phyloP scores from a whole-genome alignment of 306 rosid genomes.

The Rubus parviflorus region DNA sequence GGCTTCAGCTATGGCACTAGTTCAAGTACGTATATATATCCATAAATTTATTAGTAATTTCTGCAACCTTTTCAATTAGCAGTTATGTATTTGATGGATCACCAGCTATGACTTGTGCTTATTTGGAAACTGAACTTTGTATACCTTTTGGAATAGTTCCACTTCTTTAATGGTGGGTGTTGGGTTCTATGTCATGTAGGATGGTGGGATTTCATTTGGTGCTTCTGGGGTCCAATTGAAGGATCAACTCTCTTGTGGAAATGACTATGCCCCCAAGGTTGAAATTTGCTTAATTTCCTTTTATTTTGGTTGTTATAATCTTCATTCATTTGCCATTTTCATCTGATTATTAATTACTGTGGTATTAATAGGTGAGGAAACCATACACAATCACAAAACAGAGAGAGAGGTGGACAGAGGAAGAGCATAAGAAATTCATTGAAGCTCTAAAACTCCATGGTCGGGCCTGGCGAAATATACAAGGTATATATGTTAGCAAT shows the following conservation, averaged over 20 bases:
- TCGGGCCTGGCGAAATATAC: conserved; percentile 81
- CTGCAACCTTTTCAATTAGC: not conserved
- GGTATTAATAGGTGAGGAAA: conserved; percentile 57
- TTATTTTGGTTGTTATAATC: not conserved
- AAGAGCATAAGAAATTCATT: conserved; percentile 78
- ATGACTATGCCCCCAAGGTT: conserved; percentile 67
- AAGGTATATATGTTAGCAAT: conserved; percentile 42
- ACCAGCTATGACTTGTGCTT: not conserved
- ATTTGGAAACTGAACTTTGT: not conserved
- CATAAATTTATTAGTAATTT: not conserved
- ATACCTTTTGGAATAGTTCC: not conserved
- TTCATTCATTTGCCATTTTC: not conserved
- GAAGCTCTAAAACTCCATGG: conserved; percentile 81
- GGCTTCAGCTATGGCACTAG: conserved; percentile 38
- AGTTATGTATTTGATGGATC: not conserved
- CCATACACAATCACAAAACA: conserved; percentile 85
- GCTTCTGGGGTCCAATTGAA: conserved; percentile 38
- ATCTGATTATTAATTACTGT: not conserved
- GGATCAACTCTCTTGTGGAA: conserved; percentile 54
- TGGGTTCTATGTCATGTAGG: conserved; percentile 33
- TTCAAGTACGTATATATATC: conserved; percentile 43
- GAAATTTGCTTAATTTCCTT: too few relatives aligned
- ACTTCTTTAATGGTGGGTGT: not conserved
- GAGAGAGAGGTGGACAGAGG: conserved; percentile 87
- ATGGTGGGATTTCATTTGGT: conserved; percentile 37